phyloP scores from a whole-genome alignment of 2,329 filamentous ascomycete species.

The Juglanconis juglandina region DNA sequence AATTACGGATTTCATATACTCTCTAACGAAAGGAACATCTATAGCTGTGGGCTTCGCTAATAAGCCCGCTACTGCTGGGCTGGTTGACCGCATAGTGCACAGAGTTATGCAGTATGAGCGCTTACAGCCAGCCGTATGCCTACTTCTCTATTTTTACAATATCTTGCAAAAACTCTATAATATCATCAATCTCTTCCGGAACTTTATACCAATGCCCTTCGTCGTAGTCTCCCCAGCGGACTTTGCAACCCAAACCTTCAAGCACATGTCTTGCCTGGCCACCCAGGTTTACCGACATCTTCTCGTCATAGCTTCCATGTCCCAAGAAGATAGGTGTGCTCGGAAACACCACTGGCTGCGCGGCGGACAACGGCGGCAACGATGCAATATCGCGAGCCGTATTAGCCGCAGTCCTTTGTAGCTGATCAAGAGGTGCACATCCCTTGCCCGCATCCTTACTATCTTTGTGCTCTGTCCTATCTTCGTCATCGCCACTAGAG shows the following conservation, averaged over 20 bases:
- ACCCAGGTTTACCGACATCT: constrained; percentile 29
- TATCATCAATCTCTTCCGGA: constrained; percentile 8
- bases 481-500: neutral
- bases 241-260: constrained; percentile 1
- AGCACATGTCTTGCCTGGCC: constrained; percentile 3
- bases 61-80: too few species aligned
- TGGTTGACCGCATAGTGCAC: too few species aligned
- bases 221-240: constrained; percentile 2
- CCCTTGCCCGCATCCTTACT: neutral
- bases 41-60: too few species aligned
- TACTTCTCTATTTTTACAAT: neutral
- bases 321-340: constrained; percentile 41
- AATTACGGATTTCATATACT: too few species aligned
- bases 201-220: constrained; percentile 10
- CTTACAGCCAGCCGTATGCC: too few species aligned
- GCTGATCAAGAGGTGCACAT: neutral
- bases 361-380: neutral
- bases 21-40: too few species aligned
- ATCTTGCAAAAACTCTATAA: constrained; percentile 1
- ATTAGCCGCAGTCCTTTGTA: constrained; percentile 16
- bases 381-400: constrained; percentile 2
- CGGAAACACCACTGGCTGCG: neutral
- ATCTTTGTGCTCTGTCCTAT: neutral
- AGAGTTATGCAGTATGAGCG: too few species aligned
- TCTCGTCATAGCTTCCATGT: constrained; percentile 40